Evolutionary conservation across 2,329 filamentous ascomycete species (phyloP).

Genomic region (Aspergillus eucalypticola): DNA sequence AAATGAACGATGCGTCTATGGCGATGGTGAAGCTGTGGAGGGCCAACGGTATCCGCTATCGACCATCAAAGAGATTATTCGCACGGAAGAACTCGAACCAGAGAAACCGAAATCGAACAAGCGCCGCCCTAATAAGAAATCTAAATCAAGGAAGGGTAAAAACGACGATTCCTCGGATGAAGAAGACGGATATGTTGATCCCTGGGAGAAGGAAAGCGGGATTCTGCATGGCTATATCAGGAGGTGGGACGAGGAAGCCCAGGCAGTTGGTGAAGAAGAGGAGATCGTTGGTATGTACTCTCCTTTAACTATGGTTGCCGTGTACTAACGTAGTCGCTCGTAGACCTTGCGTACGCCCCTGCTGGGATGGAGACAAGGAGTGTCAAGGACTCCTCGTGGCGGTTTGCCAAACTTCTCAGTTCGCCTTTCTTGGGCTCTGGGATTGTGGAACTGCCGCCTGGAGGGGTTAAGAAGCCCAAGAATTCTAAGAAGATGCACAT

Average conservation of each 20-base stretch:
- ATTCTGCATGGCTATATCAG: constrained; percentile 47
- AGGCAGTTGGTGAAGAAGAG: constrained; percentile 40
- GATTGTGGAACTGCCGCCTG: constrained; percentile 82
- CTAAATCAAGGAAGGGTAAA: constrained; percentile 36
- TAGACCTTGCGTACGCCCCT: constrained; percentile 62
- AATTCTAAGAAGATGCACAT: constrained; percentile 96
- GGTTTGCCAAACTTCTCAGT: constrained; percentile 83
- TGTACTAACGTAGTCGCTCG: constrained; percentile 1
- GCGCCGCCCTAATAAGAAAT: constrained; percentile 37
- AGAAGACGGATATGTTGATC: constrained; percentile 42
- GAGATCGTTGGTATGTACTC: constrained; percentile 40
- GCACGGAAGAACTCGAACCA: constrained; percentile 64
- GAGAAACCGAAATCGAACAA: constrained; percentile 41
- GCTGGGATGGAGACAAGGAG: constrained; percentile 59
- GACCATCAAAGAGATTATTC: constrained; percentile 74
- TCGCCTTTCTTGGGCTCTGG: constrained; percentile 86
- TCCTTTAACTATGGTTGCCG: not conserved
- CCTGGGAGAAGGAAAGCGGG: constrained; percentile 48
- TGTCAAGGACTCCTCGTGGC: constrained; percentile 69
- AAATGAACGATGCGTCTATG: constrained; percentile 75
- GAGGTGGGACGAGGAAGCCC: constrained; percentile 44
- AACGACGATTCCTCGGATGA: constrained; percentile 40
- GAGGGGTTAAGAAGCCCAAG: constrained; percentile 82
- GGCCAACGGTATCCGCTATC: constrained; percentile 64
- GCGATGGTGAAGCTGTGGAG: constrained; percentile 59